phyloP scores from a whole-genome alignment of 768 basidiomycete genomes.

The Hygrocybe coccinea region DNA sequence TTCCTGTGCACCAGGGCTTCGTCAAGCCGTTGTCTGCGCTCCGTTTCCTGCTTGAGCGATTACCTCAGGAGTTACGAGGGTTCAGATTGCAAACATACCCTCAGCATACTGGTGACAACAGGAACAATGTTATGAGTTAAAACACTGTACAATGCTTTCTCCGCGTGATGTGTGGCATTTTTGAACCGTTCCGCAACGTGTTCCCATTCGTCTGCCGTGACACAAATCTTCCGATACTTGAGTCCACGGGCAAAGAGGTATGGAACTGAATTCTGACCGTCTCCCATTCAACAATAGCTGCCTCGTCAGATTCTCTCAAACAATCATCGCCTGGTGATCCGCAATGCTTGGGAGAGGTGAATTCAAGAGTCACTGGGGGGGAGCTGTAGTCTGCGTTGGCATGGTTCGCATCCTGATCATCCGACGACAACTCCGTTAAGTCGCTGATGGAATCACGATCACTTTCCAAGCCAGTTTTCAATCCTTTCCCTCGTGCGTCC shows the following conservation, averaged over 20 bases:
- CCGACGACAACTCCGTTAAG: conserved; percentile 59
- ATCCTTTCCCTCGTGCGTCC: conserved; percentile 1
- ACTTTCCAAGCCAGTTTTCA: conserved; percentile 56
- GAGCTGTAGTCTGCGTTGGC: not conserved
- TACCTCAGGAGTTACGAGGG: conserved; percentile 7
- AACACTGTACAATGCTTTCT: conserved; percentile 71
- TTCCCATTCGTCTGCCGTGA: conserved; percentile 83
- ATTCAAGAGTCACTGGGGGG: conserved; percentile 27
- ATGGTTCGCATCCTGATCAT: conserved; percentile 25
- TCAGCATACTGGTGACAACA: conserved; percentile 59
- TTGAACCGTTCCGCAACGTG: conserved; percentile 69
- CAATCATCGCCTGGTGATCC: too few species aligned
- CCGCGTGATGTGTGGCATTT: conserved; percentile 70
- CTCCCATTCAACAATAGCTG: conserved; percentile 83
- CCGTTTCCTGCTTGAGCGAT: conserved; percentile 45
- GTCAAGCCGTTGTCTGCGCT: conserved; percentile 58
- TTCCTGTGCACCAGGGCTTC: conserved; percentile 82
- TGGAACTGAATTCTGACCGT: conserved; percentile 48
- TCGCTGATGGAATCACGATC: conserved; percentile 65
- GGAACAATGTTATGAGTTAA: conserved; percentile 67
- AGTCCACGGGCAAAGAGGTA: not conserved
- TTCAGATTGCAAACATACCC: conserved; percentile 38
- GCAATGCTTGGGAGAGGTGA: too few species aligned
- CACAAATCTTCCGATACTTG: conserved; percentile 57
- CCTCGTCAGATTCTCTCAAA: too few species aligned